These are phyloP conservation scores for Fusarium camptoceras DNA, from an alignment of 2,329 filamentous ascomycete genomes.

Conservation along the genomic window DNA sequence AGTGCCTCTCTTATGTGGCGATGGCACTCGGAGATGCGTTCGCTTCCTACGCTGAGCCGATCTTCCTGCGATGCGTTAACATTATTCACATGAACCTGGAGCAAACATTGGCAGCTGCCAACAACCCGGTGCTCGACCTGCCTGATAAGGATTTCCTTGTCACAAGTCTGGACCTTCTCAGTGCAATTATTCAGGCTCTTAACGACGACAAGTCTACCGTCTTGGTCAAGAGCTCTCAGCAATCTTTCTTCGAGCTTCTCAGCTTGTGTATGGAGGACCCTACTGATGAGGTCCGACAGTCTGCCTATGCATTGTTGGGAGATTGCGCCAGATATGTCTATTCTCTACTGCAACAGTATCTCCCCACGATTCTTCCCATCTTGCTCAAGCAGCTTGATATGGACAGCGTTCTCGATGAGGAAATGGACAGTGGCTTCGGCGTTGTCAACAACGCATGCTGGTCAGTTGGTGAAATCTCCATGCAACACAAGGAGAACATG, in stretches of 20 bases:
- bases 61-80: constrained; percentile 88
- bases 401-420: constrained; percentile 79
- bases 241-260: constrained; percentile 89
- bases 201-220: constrained; percentile 78
- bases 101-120: constrained; percentile 76
- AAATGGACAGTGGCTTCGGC: constrained; percentile 86
- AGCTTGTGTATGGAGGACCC: constrained; percentile 92
- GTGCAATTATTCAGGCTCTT: constrained; percentile 91
- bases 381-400: constrained; percentile 90
- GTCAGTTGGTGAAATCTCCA: constrained; percentile 92
- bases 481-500: constrained; percentile 81
- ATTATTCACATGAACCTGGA: constrained; percentile 94
- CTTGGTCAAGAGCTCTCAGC: constrained; percentile 79
- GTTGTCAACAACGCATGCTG: constrained; percentile 99
- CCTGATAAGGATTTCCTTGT: constrained; percentile 98
- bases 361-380: constrained; percentile 80
- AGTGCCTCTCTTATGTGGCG: constrained; percentile 94
- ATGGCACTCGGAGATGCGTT: constrained; percentile 86
- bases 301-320: constrained; percentile 92
- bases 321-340: constrained; percentile 96
- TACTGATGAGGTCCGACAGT: constrained; percentile 93
- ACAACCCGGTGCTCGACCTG: constrained; percentile 75
- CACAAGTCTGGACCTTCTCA: constrained; percentile 92
- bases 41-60: constrained; percentile 83
- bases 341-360: constrained; percentile 78